Evolutionary conservation across 2,329 filamentous ascomycete species (phyloP), one percentile per base, ranked within the genome.

Genomic region (Fusarium anguioides): DNA sequence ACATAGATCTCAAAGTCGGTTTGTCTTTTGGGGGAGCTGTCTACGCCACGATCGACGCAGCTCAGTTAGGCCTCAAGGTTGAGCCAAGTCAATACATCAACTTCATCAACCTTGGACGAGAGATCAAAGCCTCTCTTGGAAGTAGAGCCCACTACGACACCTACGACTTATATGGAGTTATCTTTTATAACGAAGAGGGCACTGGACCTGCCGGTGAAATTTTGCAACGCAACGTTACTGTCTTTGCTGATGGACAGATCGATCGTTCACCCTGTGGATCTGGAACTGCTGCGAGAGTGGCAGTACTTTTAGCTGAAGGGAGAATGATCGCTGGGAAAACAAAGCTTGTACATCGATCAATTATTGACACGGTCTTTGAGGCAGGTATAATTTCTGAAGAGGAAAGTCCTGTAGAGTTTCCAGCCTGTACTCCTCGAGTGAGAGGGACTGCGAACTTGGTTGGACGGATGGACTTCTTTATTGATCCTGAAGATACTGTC

Each of bases 191-290:
- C 1, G 67, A 70, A 2, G 49, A 54, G 7, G 46, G 17, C 0
- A 23, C 26, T 5, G 52, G n/a, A 7, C 15, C 15, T 2, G 12
- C 21, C 3, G 51, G 7, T 5, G 27, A 56, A 0, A 17, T 59
- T 3, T 29, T 21, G 4, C 71, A 74, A 17, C 54, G 52, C 6
- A 74, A 73, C 10, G 65, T 74, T 6, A 70, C 68, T 1, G 46
- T 74, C 15, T 74, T 74, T 47, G 72, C 72, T 2, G 71, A 74
- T 24, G 72, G 72, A 0, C 71, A 74, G 11, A 68, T 74, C 5
- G 72, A 74, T 20, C 71, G 69, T 5, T 73, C 72, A 2, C 72
- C 72, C 0, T 74, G 71, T 26, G 72, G 72, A 8, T 74, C 72
- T 6, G 72, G 72, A 6, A 71, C 72, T 20, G 59, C 58, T 29